Conservation (phyloP, 1,284 basidiomycete species). For the Ganoderma resinaceum region DNA sequence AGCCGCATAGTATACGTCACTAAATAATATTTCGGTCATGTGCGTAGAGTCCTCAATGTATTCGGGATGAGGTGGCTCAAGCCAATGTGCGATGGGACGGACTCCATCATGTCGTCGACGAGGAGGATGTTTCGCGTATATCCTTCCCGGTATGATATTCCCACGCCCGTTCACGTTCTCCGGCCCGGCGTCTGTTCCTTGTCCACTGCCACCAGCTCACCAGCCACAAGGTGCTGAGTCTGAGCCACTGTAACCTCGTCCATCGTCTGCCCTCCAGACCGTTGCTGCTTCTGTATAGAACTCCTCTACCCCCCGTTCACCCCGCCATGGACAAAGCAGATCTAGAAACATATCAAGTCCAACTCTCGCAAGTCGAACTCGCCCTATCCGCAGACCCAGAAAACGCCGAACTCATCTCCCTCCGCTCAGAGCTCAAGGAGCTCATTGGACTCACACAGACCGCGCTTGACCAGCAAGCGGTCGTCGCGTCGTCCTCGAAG, state of each 20-base stretch:
- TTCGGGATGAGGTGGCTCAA: background rate
- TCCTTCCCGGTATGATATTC: background rate
- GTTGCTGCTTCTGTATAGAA: background rate
- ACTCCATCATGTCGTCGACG: no score
- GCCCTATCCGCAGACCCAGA: conserved; percentile 85
- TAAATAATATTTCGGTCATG: background rate
- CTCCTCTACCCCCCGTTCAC: background rate
- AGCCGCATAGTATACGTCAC: background rate
- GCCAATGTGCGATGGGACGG: background rate
- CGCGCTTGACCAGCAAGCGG: conserved; percentile 72
- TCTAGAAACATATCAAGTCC: conserved; percentile 88
- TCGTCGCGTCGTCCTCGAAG: conserved; percentile 64
- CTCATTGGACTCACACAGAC: conserved; percentile 88
- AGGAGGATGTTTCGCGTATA: no score
- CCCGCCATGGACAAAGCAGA: conserved; percentile 73
- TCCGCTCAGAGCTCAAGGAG: conserved; percentile 88
- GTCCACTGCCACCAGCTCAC: background rate
- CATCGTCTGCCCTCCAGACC: background rate
- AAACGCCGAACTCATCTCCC: conserved; percentile 78
- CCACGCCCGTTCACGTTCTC: background rate
- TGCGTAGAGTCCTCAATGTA: background rate
- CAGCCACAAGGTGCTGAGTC: background rate
- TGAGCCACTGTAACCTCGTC: background rate
- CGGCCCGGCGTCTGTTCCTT: background rate
- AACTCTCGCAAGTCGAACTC: conserved; percentile 89